Evolutionary conservation across 768 basidiomycete species (phyloP).

Genomic region (Leccinellum albellum): DNA sequence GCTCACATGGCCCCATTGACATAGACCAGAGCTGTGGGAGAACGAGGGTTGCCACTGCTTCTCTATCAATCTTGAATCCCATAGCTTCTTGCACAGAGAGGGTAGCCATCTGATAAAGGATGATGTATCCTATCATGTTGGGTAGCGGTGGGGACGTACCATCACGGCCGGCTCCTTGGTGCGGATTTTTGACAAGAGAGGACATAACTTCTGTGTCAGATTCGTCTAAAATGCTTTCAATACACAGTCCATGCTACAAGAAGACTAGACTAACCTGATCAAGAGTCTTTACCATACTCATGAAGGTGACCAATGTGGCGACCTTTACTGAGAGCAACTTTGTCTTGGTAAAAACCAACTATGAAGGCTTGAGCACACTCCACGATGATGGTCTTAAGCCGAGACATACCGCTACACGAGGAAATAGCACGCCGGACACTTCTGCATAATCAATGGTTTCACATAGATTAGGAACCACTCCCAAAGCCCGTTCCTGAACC

Average conservation of each 20-base stretch:
- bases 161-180: constrained; percentile 96
- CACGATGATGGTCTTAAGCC: constrained; percentile 6
- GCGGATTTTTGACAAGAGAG: constrained; percentile 88
- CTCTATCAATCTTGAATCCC: constrained; percentile 91
- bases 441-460: constrained; percentile 95
- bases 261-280: constrained; percentile 59
- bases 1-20: constrained; percentile 91
- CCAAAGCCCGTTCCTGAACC: constrained; percentile 91
- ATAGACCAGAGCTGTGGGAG: constrained; percentile 94
- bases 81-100: constrained; percentile 91
- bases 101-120: constrained; percentile 67
- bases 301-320: constrained; percentile 76
- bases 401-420: constrained; percentile 79
- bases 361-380: constrained; percentile 13
- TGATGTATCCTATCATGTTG: neutral
- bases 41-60: constrained; percentile 85
- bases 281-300: constrained; percentile 83
- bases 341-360: constrained; percentile 94
- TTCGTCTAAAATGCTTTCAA: constrained; percentile 51
- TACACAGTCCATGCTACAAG: neutral
- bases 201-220: constrained; percentile 93
- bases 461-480: constrained; percentile 80
- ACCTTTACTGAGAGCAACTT: constrained; percentile 89
- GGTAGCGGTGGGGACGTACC: constrained; percentile 38
- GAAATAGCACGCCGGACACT: constrained; percentile 85